phyloP scores from a whole-genome alignment of 75 land plant genomes.

The Selaginella moellendorffii region DNA sequence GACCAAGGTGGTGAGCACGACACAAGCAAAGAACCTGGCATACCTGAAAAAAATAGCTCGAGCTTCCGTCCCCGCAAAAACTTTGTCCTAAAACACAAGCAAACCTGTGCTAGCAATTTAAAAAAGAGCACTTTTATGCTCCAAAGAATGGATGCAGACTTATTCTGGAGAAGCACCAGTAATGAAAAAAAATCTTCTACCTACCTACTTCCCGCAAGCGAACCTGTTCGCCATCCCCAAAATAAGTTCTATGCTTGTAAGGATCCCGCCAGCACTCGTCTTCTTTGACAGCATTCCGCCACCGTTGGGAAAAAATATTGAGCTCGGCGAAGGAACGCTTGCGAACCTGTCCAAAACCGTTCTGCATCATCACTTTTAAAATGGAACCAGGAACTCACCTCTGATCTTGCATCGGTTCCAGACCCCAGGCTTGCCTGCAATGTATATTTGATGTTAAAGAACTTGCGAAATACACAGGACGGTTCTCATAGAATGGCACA shows the following conservation, averaged over 20 bases:
- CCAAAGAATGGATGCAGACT: not conserved
- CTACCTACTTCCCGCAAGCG: not conserved
- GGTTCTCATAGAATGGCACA: too few species aligned
- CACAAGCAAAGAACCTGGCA: too few species aligned
- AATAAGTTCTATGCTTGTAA: constrained; percentile 11
- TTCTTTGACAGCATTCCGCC: constrained; percentile 33
- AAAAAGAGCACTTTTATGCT: not conserved
- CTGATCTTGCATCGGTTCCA: not conserved
- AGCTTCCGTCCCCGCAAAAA: too few species aligned
- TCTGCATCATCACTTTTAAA: not conserved
- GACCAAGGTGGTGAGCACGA: too few species aligned
- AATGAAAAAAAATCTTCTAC: not conserved
- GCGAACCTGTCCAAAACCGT: constrained; percentile 41
- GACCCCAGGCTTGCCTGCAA: not conserved
- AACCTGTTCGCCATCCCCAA: not conserved
- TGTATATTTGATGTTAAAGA: too few species aligned
- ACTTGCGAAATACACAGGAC: too few species aligned
- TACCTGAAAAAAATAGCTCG: too few species aligned
- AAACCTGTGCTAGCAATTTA: too few species aligned
- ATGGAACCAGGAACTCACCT: not conserved
- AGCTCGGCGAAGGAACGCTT: constrained; percentile 34
- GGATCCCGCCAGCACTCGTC: constrained; percentile 52
- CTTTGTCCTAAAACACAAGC: too few species aligned
- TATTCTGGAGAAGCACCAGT: not conserved
- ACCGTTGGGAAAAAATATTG: constrained; percentile 31